These are phyloP conservation scores for Tuber microsphaerosporum DNA, from an alignment of 495 filamentous ascomycete genomes.

Conservation along the genomic window DNA sequence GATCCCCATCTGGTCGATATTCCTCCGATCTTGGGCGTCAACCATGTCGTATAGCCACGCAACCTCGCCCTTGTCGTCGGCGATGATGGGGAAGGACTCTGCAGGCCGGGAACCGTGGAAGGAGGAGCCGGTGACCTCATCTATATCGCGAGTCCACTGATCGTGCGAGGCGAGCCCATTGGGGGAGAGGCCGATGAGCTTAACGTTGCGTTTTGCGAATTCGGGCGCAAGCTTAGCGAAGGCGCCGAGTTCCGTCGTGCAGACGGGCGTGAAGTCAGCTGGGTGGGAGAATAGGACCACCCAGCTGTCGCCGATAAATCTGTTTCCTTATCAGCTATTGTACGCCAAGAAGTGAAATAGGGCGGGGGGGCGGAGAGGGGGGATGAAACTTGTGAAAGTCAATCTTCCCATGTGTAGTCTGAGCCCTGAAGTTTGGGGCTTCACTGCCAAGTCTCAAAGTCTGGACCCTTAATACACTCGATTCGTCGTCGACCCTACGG, in stretches of 20 bases:
- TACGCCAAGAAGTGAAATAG: background rate
- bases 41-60: slow-evolving; percentile 65
- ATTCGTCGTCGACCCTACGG: background rate
- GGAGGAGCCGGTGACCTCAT: slow-evolving; percentile 52
- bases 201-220: slow-evolving; percentile 57
- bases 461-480: background rate
- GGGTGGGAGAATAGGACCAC: slow-evolving; percentile 63
- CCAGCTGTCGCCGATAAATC: slow-evolving; percentile 55
- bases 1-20: slow-evolving; percentile 38
- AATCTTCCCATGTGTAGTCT: slow-evolving; percentile 61
- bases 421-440: slow-evolving; percentile 60
- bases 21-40: slow-evolving; percentile 41
- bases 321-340: slow-evolving; percentile 15
- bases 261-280: slow-evolving; percentile 64
- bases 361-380: no score
- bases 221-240: slow-evolving; percentile 58
- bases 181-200: slow-evolving; percentile 61
- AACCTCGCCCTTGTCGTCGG: slow-evolving; percentile 58
- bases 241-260: slow-evolving; percentile 63
- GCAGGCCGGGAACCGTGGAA: slow-evolving; percentile 43
- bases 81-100: slow-evolving; percentile 65
- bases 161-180: slow-evolving; percentile 56
- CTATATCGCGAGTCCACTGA: slow-evolving; percentile 60
- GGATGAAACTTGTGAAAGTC: slow-evolving; percentile 53
- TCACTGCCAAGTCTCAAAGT: slow-evolving; percentile 53